A percentile compares a stretch with the other conserved stretches of the same genome.
These are phyloP conservation scores for Saturnispora ahearnii DNA, from an alignment of 805 yeast species.

Conservation along the genomic window DNA sequence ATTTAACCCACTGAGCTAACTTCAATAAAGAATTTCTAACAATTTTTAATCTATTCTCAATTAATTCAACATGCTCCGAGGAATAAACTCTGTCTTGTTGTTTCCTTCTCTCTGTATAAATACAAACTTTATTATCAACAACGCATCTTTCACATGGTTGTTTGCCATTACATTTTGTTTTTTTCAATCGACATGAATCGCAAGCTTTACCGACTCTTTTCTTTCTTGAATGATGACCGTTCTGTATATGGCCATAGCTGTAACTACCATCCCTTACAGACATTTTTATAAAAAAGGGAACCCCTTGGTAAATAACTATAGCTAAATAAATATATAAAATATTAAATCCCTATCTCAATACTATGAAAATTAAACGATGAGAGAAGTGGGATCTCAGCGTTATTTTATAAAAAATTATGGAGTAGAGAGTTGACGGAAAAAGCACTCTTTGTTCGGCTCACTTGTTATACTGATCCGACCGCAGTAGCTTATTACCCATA, in stretches of 20 bases:
- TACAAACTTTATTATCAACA: conserved; percentile 49
- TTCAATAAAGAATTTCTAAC: conserved; percentile 43
- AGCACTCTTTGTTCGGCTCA: not conserved
- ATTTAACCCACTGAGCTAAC: conserved; percentile 24
- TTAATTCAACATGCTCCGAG: conserved; percentile 50
- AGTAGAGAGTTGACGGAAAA: not conserved
- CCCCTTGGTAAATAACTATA: not conserved
- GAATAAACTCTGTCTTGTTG: conserved; percentile 49
- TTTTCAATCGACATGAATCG: conserved; percentile 52
- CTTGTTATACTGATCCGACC: not conserved
- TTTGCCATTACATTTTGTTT: conserved; percentile 56
- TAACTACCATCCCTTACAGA: not conserved
- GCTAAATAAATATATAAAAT: too few species aligned
- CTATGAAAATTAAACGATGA: not conserved
- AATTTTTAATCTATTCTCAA: conserved; percentile 49
- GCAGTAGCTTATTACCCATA: not conserved
- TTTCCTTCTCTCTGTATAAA: conserved; percentile 47
- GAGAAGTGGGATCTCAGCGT: not conserved
- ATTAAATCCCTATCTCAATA: not conserved
- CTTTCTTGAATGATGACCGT: conserved; percentile 23
- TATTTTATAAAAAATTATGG: not conserved
- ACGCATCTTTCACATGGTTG: conserved; percentile 51
- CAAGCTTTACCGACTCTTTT: conserved; percentile 58
- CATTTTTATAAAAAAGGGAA: not conserved
- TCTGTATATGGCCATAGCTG: not conserved